Conservation (phyloP, 2,329 filamentous ascomycete species). For the Penicillium aurantiogriseum region DNA sequence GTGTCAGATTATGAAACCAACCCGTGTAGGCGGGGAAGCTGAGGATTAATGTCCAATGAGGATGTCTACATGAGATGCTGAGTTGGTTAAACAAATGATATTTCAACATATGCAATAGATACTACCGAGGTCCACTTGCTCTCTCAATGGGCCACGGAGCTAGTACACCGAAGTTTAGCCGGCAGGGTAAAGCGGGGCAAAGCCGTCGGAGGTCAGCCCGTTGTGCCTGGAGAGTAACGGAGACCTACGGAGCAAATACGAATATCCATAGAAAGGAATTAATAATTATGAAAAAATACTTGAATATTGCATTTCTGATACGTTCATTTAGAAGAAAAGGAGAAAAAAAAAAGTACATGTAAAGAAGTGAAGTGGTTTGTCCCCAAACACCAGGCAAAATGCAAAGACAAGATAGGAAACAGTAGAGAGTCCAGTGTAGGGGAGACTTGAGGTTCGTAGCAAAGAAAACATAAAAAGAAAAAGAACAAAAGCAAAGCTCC, state of each 20-base stretch:
- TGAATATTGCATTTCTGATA: not conserved
- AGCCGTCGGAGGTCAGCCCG: constrained; percentile 22
- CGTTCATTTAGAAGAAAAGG: constrained; percentile 1
- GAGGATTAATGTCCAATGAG: not conserved
- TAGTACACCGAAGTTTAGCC: constrained; percentile 30
- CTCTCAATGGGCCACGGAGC: constrained; percentile 26
- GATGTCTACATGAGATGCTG: not conserved
- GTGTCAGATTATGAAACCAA: not conserved
- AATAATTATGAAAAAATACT: not conserved
- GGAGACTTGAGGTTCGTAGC: constrained; percentile 1
- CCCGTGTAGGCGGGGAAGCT: constrained; percentile 2
- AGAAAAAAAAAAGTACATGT: constrained; percentile 15
- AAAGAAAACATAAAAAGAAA: constrained; percentile 13
- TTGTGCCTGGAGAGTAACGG: not conserved
- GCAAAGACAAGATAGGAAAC: constrained; percentile 17
- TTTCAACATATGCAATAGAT: not conserved
- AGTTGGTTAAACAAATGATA: constrained; percentile 4
- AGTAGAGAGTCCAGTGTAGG: constrained; percentile 19
- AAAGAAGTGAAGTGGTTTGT: constrained; percentile 12
- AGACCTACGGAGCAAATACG: not conserved
- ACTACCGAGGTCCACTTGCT: not conserved
- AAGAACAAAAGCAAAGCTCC: constrained; percentile 11
- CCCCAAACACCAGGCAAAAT: constrained; percentile 26
- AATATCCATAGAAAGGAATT: not conserved
- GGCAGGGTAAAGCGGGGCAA: constrained; percentile 7